These are phyloP conservation scores for Ganoderma lingzhi DNA, from an alignment of 1,284 basidiomycete species.

Conservation along the genomic window DNA sequence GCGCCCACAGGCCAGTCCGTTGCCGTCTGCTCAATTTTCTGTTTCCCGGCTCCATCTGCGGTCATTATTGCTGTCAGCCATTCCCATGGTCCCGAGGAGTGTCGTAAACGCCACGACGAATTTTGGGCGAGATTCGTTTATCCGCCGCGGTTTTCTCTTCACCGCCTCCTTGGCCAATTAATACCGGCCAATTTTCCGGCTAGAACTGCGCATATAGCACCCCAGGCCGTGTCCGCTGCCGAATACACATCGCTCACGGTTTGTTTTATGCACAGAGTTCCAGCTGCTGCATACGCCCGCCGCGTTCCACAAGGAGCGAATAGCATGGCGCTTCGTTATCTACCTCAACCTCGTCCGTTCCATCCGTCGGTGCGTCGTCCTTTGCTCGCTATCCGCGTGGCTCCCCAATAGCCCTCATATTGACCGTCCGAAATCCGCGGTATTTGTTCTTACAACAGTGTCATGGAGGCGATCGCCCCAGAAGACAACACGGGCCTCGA, in stretches of 20 bases:
- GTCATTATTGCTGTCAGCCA: neutral
- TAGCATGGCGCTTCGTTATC: conserved; percentile 85
- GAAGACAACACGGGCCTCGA: conserved; percentile 55
- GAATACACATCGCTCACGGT: conserved; percentile 14
- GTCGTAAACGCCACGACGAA: neutral
- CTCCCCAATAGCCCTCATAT: neutral
- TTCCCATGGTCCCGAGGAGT: neutral
- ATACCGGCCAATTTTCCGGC: neutral
- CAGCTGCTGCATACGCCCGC: conserved; percentile 79
- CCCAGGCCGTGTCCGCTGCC: conserved; percentile 9
- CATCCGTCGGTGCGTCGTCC: conserved; percentile 63
- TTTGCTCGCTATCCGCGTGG: neutral
- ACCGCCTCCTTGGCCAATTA: conserved; percentile 9
- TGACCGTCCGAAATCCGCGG: conserved; percentile 3
- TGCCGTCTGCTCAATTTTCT: neutral
- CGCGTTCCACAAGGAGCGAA: conserved; percentile 77
- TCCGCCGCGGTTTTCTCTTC: neutral
- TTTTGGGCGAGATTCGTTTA: neutral
- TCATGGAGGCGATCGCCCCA: conserved; percentile 78
- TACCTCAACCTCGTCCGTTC: conserved; percentile 86
- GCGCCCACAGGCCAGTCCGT: neutral
- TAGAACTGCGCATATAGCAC: conserved; percentile 21
- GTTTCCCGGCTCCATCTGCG: neutral
- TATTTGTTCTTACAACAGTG: conserved; percentile 48
- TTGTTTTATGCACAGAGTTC: conserved; percentile 64